These are phyloP conservation scores for Lepidium aucheri DNA, from an alignment of 345 rosid genomes.

Conservation along the genomic window DNA sequence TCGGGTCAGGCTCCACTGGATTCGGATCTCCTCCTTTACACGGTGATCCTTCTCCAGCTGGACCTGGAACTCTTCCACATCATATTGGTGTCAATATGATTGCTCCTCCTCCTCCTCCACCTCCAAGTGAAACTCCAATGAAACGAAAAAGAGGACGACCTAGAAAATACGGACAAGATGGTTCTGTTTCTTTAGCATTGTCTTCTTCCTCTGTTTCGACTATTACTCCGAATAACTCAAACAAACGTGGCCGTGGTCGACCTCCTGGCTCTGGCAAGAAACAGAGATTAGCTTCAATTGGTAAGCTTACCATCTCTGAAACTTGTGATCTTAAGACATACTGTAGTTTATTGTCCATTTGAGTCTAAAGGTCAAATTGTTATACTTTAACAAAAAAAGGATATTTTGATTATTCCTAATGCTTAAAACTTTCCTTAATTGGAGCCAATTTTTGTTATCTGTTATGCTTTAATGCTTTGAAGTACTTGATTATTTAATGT, in stretches of 20 bases:
- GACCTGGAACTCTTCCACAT: conserved; percentile 37
- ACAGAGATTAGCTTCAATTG: conserved; percentile 58
- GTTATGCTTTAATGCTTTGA: not conserved
- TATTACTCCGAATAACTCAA: conserved; percentile 37
- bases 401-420: conserved; percentile 1
- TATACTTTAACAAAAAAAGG: too few species aligned
- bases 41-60: conserved; percentile 23
- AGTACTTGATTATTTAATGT: not conserved
- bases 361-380: not conserved
- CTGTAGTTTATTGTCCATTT: not conserved
- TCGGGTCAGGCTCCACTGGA: conserved; percentile 43
- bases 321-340: not conserved
- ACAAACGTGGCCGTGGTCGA: conserved; percentile 87
- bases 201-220: conserved; percentile 51
- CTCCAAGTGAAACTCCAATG: conserved; percentile 41
- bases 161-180: conserved; percentile 75
- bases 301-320: conserved; percentile 28
- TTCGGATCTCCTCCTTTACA: conserved; percentile 27
- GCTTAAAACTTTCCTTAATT: not conserved
- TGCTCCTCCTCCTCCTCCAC: conserved; percentile 31
- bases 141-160: conserved; percentile 92
- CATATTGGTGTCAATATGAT: conserved; percentile 48
- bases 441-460: not conserved
- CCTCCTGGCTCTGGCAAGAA: conserved; percentile 87
- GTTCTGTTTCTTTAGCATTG: conserved; percentile 69